phyloP scores from a whole-genome alignment of 805 yeast species.

The Wickerhamiella allomyrinae region DNA sequence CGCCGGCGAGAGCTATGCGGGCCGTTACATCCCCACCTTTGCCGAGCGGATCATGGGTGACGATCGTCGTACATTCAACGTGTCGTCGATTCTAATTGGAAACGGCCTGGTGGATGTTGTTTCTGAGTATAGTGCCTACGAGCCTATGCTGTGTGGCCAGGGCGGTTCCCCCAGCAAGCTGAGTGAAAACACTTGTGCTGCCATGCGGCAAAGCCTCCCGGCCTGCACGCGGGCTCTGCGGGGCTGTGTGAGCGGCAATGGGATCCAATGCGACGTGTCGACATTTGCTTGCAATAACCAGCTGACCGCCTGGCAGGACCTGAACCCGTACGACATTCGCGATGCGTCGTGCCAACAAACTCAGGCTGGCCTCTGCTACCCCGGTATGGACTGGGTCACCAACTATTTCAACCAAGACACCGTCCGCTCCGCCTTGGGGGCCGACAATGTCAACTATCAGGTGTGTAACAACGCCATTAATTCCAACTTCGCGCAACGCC shows the following conservation, averaged over 20 bases:
- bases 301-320: constrained; percentile 24
- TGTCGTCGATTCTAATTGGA: constrained; percentile 75
- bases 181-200: constrained; percentile 7
- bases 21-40: constrained; percentile 82
- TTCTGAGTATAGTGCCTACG: constrained; percentile 61
- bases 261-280: constrained; percentile 9
- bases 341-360: constrained; percentile 45
- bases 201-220: constrained; percentile 6
- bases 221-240: constrained; percentile 7
- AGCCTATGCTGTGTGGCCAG: constrained; percentile 88
- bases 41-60: constrained; percentile 39
- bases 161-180: constrained; percentile 45
- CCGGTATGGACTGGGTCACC: constrained; percentile 38
- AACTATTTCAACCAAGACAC: constrained; percentile 38
- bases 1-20: constrained; percentile 90
- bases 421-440: constrained; percentile 46
- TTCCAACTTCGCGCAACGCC: constrained; percentile 34
- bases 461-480: constrained; percentile 64
- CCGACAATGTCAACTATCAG: constrained; percentile 37
- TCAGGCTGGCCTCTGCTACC: constrained; percentile 41
- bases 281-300: constrained; percentile 7
- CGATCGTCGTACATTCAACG: constrained; percentile 40
- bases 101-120: constrained; percentile 84
- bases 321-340: constrained; percentile 54
- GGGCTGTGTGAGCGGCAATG: constrained; percentile 9